Conservation (phyloP, 1,284 basidiomycete genomes). For the Schizophyllum amplum region DNA sequence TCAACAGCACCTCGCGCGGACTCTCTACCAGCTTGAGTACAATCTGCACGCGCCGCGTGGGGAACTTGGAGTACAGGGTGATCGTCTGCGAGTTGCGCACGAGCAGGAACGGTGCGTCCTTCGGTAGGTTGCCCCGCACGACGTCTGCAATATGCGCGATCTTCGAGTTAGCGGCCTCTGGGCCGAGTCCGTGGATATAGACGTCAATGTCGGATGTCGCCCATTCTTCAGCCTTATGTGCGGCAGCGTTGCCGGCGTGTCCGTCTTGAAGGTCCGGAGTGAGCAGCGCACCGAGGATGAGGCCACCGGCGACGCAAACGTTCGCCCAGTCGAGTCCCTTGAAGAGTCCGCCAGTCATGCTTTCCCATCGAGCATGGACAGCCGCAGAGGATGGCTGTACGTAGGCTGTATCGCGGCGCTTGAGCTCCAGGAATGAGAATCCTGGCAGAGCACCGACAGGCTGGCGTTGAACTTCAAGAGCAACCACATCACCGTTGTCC, state of each 20-base stretch:
- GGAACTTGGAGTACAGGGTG: conserved; percentile 13
- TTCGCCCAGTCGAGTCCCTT: conserved; percentile 9
- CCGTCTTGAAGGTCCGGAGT: not conserved
- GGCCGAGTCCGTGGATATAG: conserved; percentile 12
- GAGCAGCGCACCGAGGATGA: conserved; percentile 7
- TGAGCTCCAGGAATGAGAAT: not conserved
- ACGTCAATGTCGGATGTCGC: conserved; percentile 14
- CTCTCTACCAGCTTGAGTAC: conserved; percentile 13
- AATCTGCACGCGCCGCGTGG: conserved; percentile 14
- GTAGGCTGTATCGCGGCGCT: not conserved
- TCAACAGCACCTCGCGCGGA: conserved; percentile 13
- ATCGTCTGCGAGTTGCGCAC: conserved; percentile 14
- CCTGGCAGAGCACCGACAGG: not conserved
- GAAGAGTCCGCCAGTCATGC: conserved; percentile 5
- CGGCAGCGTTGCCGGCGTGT: not conserved
- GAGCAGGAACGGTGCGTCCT: conserved; percentile 9
- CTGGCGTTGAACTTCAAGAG: not conserved
- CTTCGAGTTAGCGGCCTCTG: conserved; percentile 11
- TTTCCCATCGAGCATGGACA: conserved; percentile 1
- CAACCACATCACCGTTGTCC: not conserved
- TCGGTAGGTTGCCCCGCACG: conserved; percentile 9
- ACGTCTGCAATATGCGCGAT: conserved; percentile 10
- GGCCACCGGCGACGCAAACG: conserved; percentile 7
- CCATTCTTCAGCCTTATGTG: conserved; percentile 3
- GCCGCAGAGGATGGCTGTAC: conserved; percentile 4